These are phyloP conservation scores for Kodamaea leandrae DNA, from an alignment of 805 yeast genomes.

Conservation along the genomic window DNA sequence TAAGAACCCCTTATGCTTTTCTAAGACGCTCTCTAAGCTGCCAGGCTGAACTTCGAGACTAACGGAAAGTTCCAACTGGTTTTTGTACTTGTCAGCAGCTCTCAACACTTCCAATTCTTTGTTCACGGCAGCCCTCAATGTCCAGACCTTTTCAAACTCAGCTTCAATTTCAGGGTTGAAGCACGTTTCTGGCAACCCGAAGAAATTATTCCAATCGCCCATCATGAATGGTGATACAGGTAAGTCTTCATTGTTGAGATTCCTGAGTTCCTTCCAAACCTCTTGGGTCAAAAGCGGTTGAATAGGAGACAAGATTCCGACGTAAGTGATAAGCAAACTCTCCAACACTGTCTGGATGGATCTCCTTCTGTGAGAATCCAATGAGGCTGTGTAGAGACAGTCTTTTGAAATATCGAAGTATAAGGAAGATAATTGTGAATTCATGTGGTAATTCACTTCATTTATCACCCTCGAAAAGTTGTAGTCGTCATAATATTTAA, in stretches of 20 bases:
- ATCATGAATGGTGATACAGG: slow-evolving; percentile 46
- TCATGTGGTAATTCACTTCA: slow-evolving; percentile 67
- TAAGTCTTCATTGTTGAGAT: slow-evolving; percentile 20
- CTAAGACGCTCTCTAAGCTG: slow-evolving; percentile 13
- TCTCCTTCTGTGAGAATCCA: slow-evolving; percentile 48
- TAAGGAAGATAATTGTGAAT: slow-evolving; percentile 70
- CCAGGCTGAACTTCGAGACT: slow-evolving; percentile 35
- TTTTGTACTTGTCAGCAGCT: slow-evolving; percentile 48
- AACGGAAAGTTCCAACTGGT: slow-evolving; percentile 54
- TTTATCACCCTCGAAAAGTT: slow-evolving; percentile 72
- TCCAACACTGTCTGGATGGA: slow-evolving; percentile 65
- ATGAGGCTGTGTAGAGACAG: slow-evolving; percentile 68
- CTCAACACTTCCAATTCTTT: slow-evolving; percentile 57
- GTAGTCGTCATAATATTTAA: slow-evolving; percentile 49
- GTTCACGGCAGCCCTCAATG: slow-evolving; percentile 48
- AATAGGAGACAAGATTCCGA: slow-evolving; percentile 74
- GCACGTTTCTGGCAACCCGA: slow-evolving; percentile 33
- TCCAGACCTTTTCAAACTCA: slow-evolving; percentile 48
- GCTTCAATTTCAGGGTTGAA: slow-evolving; percentile 31
- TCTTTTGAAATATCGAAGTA: slow-evolving; percentile 90
- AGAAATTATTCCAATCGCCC: slow-evolving; percentile 39
- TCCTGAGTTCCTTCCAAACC: slow-evolving; percentile 51
- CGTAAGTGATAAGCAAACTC: slow-evolving; percentile 57
- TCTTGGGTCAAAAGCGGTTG: slow-evolving; percentile 85
- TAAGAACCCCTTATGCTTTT: slow-evolving; percentile 21